Evolutionary conservation across 2,329 filamentous ascomycete species (phyloP).

Genomic region (Ophiostoma piceae): DNA sequence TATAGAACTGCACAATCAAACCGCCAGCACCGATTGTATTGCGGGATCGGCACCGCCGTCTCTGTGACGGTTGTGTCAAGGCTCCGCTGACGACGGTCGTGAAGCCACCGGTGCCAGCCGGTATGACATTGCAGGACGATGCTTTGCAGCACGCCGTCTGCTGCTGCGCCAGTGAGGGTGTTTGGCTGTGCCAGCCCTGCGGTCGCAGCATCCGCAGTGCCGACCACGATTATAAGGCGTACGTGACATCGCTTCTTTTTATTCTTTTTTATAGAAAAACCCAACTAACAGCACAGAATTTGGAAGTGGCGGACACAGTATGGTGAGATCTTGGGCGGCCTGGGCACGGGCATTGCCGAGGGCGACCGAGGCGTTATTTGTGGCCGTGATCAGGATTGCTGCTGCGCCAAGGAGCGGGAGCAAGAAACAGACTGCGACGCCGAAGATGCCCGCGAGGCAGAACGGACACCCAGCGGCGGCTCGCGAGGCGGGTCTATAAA

Average conservation of each 20-base stretch:
- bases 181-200: constrained; percentile 85
- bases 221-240: constrained; percentile 57
- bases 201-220: constrained; percentile 62
- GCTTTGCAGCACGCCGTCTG: constrained; percentile 54
- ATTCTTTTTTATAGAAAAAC: no score
- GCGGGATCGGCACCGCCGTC: constrained; percentile 69
- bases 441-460: constrained; percentile 58
- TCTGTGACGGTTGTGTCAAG: constrained; percentile 70
- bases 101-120: constrained; percentile 41
- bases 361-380: constrained; percentile 85
- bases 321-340: constrained; percentile 69
- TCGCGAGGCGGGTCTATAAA: constrained; percentile 20
- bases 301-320: constrained; percentile 91
- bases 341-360: constrained; percentile 83
- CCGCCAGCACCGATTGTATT: constrained; percentile 63
- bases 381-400: constrained; percentile 69
- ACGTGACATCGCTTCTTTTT: constrained; percentile 28
- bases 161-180: constrained; percentile 49
- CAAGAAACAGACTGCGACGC: constrained; percentile 81
- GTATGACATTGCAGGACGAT: constrained; percentile 47
- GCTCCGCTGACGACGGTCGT: constrained; percentile 59
- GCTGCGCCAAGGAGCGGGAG: constrained; percentile 71
- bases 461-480: constrained; percentile 26
- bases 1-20: constrained; percentile 84
- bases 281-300: constrained; percentile 44